These are phyloP conservation scores for Xylaria intraflava DNA, from an alignment of 495 filamentous ascomycete species.

Conservation along the genomic window DNA sequence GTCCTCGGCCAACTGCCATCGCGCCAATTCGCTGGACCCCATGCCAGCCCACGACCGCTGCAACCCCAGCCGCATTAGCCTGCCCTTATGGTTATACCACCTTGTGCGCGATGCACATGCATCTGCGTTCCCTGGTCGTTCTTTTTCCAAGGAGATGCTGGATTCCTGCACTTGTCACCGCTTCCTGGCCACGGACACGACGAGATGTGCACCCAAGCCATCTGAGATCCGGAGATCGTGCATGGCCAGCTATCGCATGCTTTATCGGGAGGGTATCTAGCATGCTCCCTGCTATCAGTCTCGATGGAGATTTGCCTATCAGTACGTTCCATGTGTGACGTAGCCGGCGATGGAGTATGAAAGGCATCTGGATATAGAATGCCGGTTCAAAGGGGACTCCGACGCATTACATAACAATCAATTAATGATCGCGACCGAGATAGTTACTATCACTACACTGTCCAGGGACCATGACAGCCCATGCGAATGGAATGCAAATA, in stretches of 20 bases:
- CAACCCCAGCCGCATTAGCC: conserved; percentile 4
- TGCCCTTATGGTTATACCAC: too few relatives aligned
- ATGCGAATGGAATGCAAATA: neutral
- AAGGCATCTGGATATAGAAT: neutral
- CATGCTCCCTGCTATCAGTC: too few relatives aligned
- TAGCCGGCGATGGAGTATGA: neutral
- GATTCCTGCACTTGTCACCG: too few relatives aligned
- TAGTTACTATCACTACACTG: neutral
- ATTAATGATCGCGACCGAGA: neutral
- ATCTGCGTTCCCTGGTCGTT: neutral
- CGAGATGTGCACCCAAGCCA: too few relatives aligned
- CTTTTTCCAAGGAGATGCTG: neutral
- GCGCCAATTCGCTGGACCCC: neutral
- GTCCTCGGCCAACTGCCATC: conserved; percentile 3
- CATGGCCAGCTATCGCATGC: too few relatives aligned
- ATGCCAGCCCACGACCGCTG: neutral
- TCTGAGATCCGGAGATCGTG: too few relatives aligned
- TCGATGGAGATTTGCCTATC: too few relatives aligned
- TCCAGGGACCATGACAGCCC: neutral
- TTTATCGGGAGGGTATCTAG: too few relatives aligned
- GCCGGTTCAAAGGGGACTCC: conserved; percentile 1
- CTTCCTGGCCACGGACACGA: too few relatives aligned
- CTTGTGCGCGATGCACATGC: conserved; percentile 1
- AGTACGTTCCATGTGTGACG: neutral
- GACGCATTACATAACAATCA: neutral